Base-by-base conservation (phyloP, 2,329 filamentous ascomycete species). In the Amphichorda felina region DNA sequence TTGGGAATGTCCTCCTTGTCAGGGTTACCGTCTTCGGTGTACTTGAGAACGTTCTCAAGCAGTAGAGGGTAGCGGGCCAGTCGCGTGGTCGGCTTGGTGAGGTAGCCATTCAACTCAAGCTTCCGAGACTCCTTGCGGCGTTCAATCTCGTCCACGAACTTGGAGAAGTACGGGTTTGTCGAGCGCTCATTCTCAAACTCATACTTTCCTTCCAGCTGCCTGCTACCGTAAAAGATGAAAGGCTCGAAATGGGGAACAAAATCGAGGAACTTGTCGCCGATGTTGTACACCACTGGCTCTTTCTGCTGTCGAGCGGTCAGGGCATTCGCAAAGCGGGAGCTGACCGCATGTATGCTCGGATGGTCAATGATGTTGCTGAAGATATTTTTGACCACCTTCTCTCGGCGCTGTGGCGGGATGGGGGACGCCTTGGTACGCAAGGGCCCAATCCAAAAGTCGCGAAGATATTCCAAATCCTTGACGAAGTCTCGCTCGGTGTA, bases 401-500 rank as follows among this genome's bases (percentile, higher is more conserved):
- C 89, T 41, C 87, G 78, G 39, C 85, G 78, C 40, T 85, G 78
- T 44, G 91, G 77, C 5, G 91, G 89, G 43, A 98, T 93, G 0
- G 88, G 89, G 4, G 89, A 95, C 13, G 72, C 71, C 42, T 81
- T 79, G 19, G 81, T 83, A 34, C 87, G 78, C 38, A 98, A 63
- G 8, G 91, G 91, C 46, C 91, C 74, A 63, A 98, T 94, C 91
- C 91, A 98, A 66, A 96, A 98, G 63, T 98, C 91, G 41, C 91
- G 78, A 21, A 98, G 68, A 53, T 98, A 98, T 59, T 98, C 91
- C 49, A 98, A 67, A 58, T 98, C 91, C 64, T 98, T 98, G 54
- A 98, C 91, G 50, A 98, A 98, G 61, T 98, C 91, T 47, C 91
- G 77, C 57, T 98, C 91, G 0, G 91, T 98, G 61, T 98, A 98